phyloP scores from a whole-genome alignment of 2,329 filamentous ascomycete species.

The Alternaria sp. region DNA sequence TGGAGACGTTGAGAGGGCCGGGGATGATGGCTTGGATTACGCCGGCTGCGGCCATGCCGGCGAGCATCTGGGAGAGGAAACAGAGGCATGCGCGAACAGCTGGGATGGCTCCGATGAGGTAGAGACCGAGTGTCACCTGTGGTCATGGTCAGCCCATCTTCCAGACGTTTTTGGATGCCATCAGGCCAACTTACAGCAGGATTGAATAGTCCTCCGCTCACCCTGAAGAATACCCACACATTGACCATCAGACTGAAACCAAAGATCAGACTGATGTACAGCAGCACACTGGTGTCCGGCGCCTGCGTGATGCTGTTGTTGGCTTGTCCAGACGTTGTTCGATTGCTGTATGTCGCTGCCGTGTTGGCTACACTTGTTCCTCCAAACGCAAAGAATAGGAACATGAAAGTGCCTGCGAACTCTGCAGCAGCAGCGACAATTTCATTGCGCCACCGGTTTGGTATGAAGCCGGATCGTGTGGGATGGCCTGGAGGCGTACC shows the following conservation, averaged over 20 bases:
- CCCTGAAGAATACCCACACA: constrained; percentile 53
- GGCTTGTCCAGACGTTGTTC: constrained; percentile 28
- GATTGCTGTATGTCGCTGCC: constrained; percentile 32
- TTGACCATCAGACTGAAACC: constrained; percentile 52
- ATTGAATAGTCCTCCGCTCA: constrained; percentile 52
- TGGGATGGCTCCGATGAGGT: constrained; percentile 43
- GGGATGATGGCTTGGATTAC: constrained; percentile 50
- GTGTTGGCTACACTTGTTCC: constrained; percentile 52
- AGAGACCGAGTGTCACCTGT: constrained; percentile 50
- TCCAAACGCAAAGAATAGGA: constrained; percentile 53
- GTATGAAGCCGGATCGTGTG: neutral
- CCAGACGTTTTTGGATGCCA: neutral
- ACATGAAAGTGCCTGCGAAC: constrained; percentile 53
- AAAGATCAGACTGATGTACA: constrained; percentile 51
- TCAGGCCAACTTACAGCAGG: constrained; percentile 47
- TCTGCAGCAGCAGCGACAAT: constrained; percentile 49
- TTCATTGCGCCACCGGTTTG: constrained; percentile 44
- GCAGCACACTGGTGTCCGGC: constrained; percentile 45
- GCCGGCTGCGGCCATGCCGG: constrained; percentile 48
- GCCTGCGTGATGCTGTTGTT: constrained; percentile 39
- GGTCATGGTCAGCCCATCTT: neutral
- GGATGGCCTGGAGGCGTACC: neutral
- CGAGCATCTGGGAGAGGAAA: constrained; percentile 49
- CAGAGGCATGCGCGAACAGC: constrained; percentile 40
- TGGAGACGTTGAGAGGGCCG: constrained; percentile 45